Evolutionary conservation across 2,329 filamentous ascomycete genomes (phyloP).

Genomic region (Helotiales sp.): DNA sequence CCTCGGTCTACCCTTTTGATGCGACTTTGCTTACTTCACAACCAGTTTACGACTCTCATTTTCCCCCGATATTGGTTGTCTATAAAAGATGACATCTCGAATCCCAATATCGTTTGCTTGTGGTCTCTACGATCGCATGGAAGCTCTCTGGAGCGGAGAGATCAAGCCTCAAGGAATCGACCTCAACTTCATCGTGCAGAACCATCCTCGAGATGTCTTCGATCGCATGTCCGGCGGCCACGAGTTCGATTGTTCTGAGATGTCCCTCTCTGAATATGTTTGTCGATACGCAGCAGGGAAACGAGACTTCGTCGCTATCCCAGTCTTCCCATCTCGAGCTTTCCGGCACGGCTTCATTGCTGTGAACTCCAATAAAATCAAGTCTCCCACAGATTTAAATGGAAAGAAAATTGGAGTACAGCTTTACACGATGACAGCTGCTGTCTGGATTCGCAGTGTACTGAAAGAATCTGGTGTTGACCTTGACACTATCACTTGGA

Average conservation of each 20-base stretch:
- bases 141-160: constrained; percentile 13
- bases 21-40: no score
- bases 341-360: constrained; percentile 18
- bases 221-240: constrained; percentile 16
- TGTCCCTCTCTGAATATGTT: constrained; percentile 29
- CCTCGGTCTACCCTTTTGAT: no score
- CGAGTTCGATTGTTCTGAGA: constrained; percentile 31
- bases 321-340: constrained; percentile 27
- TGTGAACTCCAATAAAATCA: constrained; percentile 18
- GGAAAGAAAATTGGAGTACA: constrained; percentile 21
- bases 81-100: no score
- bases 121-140: constrained; percentile 15
- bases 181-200: constrained; percentile 13
- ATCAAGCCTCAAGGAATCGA: constrained; percentile 11
- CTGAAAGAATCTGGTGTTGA: no score
- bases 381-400: constrained; percentile 18
- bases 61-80: no score
- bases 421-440: constrained; percentile 15
- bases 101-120: constrained; percentile 16
- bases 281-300: constrained; percentile 6
- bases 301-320: constrained; percentile 26
- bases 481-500: constrained; percentile 10
- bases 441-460: constrained; percentile 19
- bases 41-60: no score
- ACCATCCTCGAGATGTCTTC: constrained; percentile 15